These are phyloP conservation scores for Galium porrigens DNA, from an alignment of 305 asterid genomes.

Conservation along the genomic window DNA sequence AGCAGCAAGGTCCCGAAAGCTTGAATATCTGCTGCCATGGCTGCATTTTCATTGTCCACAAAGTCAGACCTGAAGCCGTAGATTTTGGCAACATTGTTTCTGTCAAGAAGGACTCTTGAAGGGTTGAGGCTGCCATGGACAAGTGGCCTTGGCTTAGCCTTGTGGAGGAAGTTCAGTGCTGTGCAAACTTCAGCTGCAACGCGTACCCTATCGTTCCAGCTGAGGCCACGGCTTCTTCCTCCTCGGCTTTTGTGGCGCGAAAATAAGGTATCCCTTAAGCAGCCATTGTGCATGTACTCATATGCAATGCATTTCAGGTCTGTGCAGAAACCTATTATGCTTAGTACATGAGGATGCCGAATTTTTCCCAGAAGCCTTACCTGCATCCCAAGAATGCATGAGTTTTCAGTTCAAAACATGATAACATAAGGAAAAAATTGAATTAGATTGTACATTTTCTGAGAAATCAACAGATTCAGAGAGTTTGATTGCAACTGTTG, in stretches of 20 bases:
- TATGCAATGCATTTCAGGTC: slow-evolving; percentile 41
- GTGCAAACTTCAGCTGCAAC: slow-evolving; percentile 49
- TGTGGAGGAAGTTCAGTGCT: slow-evolving; percentile 49
- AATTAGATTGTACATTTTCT: slow-evolving; percentile 25
- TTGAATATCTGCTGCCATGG: slow-evolving; percentile 27
- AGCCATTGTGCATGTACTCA: slow-evolving; percentile 47
- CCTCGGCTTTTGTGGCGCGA: slow-evolving; percentile 21
- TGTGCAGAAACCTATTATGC: slow-evolving; percentile 51
- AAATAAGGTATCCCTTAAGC: slow-evolving; percentile 41
- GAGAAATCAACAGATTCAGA: slow-evolving; percentile 22
- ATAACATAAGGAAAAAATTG: background rate
- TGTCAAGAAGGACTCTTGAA: slow-evolving; percentile 45
- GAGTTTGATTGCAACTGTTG: slow-evolving; percentile 39
- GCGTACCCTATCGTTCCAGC: slow-evolving; percentile 42
- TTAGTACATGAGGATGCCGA: slow-evolving; percentile 43
- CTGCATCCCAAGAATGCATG: slow-evolving; percentile 22
- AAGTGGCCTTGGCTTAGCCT: slow-evolving; percentile 37
- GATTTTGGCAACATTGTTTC: slow-evolving; percentile 33
- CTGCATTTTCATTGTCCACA: slow-evolving; percentile 15
- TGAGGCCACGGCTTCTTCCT: slow-evolving; percentile 25
- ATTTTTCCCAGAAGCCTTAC: slow-evolving; percentile 33
- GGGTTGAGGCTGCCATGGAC: slow-evolving; percentile 48
- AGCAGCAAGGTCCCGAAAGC: slow-evolving; percentile 44
- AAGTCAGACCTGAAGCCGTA: slow-evolving; percentile 22
- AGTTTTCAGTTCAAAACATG: background rate